Evolutionary conservation across 345 rosid genomes (phyloP), one percentile per base, ranked within the genome.

Genomic region (Boechera divaricarpa): DNA sequence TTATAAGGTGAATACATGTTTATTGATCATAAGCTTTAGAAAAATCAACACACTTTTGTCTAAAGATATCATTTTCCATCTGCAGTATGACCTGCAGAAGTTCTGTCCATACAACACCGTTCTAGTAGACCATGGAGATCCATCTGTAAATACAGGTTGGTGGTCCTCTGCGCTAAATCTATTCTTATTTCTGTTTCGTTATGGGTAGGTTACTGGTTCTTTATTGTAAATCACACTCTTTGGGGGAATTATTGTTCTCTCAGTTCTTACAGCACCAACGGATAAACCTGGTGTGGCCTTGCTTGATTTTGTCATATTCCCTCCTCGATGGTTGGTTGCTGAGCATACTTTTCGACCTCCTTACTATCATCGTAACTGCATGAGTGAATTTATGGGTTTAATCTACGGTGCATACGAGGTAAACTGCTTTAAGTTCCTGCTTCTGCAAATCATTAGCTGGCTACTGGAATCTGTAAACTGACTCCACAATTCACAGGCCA

Each of bases 351-450:
- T 94, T 76, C 87, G 94, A 63, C 98, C 99, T 66, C 97, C 98
- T 58, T 92, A 90, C 78, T 95, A 90, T 81, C 98, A 95, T 79
- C 98, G 99, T 52, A 95, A 95, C 80, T 95, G 99, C 77, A 95
- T 92, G 99, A 95, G 99, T 83, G 99, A 95, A 79, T 92, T 92
- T 83, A 95, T 92, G 98, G 98, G 98, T 41, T 85, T 90, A 57
- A 86, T 94, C 73, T 77, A 86, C 48, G 99, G 99, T 81, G 92
- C 90, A 81, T 92, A 94, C 68, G 99, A 94, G 96, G 98, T 94
- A 81, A 58, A 32, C 11, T 33, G n/a, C 24, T 68, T 49, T 21
- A 24, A 2, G 2, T 24, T 53, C 39, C 56, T 58, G 36, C 64
- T 55, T 35, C 55, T 31, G 21, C 52, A 38, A 47, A 53, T 42